phyloP scores from a whole-genome alignment of 768 basidiomycete genomes.

The Boletus tylopilopsis region DNA sequence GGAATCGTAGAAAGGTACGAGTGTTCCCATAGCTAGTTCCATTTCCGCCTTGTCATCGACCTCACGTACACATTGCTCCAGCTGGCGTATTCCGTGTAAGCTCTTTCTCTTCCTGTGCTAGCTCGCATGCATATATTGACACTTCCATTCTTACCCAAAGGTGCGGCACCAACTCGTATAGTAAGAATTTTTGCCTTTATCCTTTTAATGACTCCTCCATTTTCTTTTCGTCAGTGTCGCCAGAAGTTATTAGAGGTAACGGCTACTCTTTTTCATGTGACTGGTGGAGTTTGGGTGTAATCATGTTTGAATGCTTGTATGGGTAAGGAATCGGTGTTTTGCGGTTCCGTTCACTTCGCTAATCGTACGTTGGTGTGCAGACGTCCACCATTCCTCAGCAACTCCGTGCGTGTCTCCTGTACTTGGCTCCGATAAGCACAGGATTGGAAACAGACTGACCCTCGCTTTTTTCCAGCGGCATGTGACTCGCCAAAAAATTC shows the following conservation, averaged over 20 bases:
- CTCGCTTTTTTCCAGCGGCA: slow-evolving; percentile 60
- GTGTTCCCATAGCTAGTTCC: slow-evolving; percentile 27
- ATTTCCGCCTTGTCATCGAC: slow-evolving; percentile 23
- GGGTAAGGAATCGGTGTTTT: slow-evolving; percentile 52
- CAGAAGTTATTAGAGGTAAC: slow-evolving; percentile 85
- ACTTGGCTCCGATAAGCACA: slow-evolving; percentile 19
- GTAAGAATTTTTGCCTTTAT: slow-evolving; percentile 44
- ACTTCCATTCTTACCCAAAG: slow-evolving; percentile 42
- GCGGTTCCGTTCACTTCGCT: slow-evolving; percentile 24
- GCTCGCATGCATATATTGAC: slow-evolving; percentile 14
- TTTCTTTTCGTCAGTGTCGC: slow-evolving; percentile 62
- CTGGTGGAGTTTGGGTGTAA: slow-evolving; percentile 98
- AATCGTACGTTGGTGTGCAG: slow-evolving; percentile 38
- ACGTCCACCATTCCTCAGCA: slow-evolving; percentile 95
- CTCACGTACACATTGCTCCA: slow-evolving; percentile 33
- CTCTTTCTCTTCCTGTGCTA: slow-evolving; percentile 22
- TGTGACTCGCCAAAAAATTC: slow-evolving; percentile 93
- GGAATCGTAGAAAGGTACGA: slow-evolving; percentile 82
- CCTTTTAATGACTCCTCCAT: slow-evolving; percentile 26
- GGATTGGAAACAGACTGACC: slow-evolving; percentile 15
- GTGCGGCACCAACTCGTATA: slow-evolving; percentile 84
- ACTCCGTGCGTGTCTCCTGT: slow-evolving; percentile 56
- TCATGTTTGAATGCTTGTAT: slow-evolving; percentile 94
- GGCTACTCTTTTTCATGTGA: slow-evolving; percentile 95
- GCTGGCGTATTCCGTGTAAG: slow-evolving; percentile 89